Base-by-base conservation (phyloP, 75 land plant species). In the Gnetum montanum region DNA sequence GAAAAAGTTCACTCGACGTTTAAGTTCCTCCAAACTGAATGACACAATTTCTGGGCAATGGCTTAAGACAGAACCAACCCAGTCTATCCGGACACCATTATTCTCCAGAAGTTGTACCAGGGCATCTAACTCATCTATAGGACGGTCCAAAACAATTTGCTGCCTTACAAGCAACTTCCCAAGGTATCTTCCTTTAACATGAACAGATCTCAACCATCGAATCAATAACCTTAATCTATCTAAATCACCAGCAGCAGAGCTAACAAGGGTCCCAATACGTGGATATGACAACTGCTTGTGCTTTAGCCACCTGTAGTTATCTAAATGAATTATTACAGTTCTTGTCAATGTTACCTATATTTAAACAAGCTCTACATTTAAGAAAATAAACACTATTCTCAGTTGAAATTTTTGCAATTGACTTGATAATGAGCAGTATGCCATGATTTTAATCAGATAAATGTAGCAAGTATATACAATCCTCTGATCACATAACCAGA, bases 41-140 rank as follows among this genome's bases (percentile, higher is more conserved):
- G 78, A 58, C 68, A 93, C 61, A 28, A 93, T 56, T 43, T 73
- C 49, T 2, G 98, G 95, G 54, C 86, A 88, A 12, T 74, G 59
- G 41, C 84, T 59, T 20, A 93, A 46, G 6, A 89, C 81, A 67
- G 67, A 79, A 18, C 98, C 98, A 73, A 93, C 64, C 90, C 98
- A 89, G 6, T 75, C 82, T 61, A 63, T 79, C 51, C 62, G 61
- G 6, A 89, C 68, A 4, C 98, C 98, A 57, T 76, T 70, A 25
- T 28, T 58, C 65, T 77, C 86, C 12, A 93, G 69, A 60, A 74
- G 68, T 19, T 56, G 63, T 49, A 80, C 71, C 40, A 56, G 71
- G 2, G 63, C 70, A 48, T 80, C 73, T 49, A 93, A 57, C 25
- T 73, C 81, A 5, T 69, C 68, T 16, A 51, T 44, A 28, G 74